Conservation (phyloP, 805 yeast genomes). For the Metschnikowia arizonensis region DNA sequence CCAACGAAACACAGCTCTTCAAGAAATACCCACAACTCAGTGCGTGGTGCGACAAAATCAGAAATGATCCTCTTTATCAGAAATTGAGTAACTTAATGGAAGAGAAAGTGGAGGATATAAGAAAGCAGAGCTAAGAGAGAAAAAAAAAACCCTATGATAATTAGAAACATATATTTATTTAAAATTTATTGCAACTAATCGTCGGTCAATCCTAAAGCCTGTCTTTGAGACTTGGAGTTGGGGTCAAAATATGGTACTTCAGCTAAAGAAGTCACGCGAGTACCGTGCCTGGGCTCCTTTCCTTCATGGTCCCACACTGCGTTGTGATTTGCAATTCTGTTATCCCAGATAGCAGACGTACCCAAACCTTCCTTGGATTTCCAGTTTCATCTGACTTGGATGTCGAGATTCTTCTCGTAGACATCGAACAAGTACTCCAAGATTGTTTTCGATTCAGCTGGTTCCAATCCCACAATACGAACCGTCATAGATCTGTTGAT, state of each 20-base stretch:
- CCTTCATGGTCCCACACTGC: conserved; percentile 52
- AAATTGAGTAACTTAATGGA: conserved; percentile 31
- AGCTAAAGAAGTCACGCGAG: conserved; percentile 47
- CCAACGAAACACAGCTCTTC: conserved; percentile 32
- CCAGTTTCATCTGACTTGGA: conserved; percentile 34
- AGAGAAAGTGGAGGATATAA: conserved; percentile 22
- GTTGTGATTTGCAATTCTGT: conserved; percentile 50
- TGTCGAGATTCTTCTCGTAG: conserved; percentile 41
- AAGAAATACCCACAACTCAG: conserved; percentile 34
- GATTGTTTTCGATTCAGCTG: conserved; percentile 21
- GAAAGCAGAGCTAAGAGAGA: neutral
- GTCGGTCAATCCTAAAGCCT: conserved; percentile 41
- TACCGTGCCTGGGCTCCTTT: conserved; percentile 33
- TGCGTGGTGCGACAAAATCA: conserved; percentile 35
- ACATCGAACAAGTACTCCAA: conserved; percentile 17
- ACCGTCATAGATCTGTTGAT: conserved; percentile 29
- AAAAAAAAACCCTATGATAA: too few relatives aligned
- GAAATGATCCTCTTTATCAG: conserved; percentile 30
- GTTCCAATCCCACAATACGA: conserved; percentile 29
- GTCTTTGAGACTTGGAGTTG: conserved; percentile 49
- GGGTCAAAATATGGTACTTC: conserved; percentile 51
- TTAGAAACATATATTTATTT: too few relatives aligned
- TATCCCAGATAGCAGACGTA: conserved; percentile 58
- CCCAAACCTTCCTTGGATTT: conserved; percentile 33
- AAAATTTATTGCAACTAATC: too few relatives aligned